Evolutionary conservation across 2,329 filamentous ascomycete species (phyloP), one percentile per base, ranked within the genome.

Genomic region (Aspergillus japonicus): DNA sequence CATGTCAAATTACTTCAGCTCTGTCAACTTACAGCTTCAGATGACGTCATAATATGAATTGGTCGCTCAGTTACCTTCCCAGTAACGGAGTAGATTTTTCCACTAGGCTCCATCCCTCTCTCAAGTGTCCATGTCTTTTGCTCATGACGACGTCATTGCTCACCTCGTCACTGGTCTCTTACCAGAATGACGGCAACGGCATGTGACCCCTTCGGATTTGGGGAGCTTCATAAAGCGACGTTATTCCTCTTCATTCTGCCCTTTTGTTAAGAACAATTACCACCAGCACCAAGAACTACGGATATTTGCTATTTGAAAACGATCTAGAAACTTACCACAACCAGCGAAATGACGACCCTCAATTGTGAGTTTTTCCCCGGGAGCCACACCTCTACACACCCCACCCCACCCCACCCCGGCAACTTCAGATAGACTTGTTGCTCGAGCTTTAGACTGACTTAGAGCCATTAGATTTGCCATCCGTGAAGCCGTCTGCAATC

Each of bases 401-500:
- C 33, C 33, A 35, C 12, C 33, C 33, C 33, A 35, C 12, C 10
- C 26, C 26, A 29, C 7, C 26, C 26, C 8, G 26, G 26, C 26
- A 29, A 35, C 11, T 16, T 16, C 33, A 35, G 8, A 35, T 12
- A 35, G 33, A 35, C 33, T 16, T 35, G 10, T 35, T 35, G 21
- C 19, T 24, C 21, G 7, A n/a, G 14, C 35, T 23, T n/a, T 31
- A 10, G 2, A 21, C 12, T 10, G 14, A 12, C n/a, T 2, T 21
- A 10, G 16, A 31, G 7, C 21, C 33, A 24, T 55, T 62, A 88
- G 85, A 90, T 76, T 84, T 91, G 58, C 88, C 88, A 68, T 83
- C 93, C 69, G 95, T 99, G 75, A 98, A 97, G 89, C 95, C 95
- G 70, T 97, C 93, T 75, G 94, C 95, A 73, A 96, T 99, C 75